Evolutionary conservation across 345 rosid species (phyloP), one percentile per base, ranked within the genome.

Genomic region (Bruguiera sexangula): DNA sequence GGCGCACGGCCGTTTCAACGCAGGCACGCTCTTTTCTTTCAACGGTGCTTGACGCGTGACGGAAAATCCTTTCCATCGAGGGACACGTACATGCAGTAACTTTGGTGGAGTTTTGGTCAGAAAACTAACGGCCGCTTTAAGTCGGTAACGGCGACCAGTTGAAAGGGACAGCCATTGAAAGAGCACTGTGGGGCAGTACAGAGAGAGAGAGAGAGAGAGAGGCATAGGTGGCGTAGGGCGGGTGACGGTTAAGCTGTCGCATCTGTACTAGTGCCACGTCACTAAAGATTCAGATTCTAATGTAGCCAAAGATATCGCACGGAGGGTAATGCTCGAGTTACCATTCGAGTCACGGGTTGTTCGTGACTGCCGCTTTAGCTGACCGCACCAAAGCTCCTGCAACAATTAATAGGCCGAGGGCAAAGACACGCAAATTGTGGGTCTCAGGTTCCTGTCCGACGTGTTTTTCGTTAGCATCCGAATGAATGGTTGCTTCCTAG

Each of bases 251-350:
- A 68, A 60, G 63, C 58, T 46, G 74, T 62, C 71, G 74, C 67
- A 67, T 63, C 31, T 71, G 63, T 29, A n/a, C 27, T 5, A 8
- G 2, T 16, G 73, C 70, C 78, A 51, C 82, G 82, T 78, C 69
- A 58, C 10, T 26, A 39, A 0, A 50, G 76, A 63, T 79, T 68
- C 76, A 71, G 68, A 70, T 50, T 78, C 81, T 20, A 7, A 53
- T 30, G 30, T 6, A 1, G 11, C 64, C 27, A 27, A 55, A 43
- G 24, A 15, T 10, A 16, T 65, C 24, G 56, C 32, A 19, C 3
- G 21, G 21, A 27, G 60, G 53, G 39, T 32, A 43, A 39, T 34
- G 37, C 29, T 62, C 0, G 0, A 1, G 0, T 54, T 22, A 37
- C 75, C 1, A 3, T 0, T 24, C n/a, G 9, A 11, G 2, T 71